phyloP scores from a whole-genome alignment of 768 basidiomycete genomes.

The Lactifluus piperatus region DNA sequence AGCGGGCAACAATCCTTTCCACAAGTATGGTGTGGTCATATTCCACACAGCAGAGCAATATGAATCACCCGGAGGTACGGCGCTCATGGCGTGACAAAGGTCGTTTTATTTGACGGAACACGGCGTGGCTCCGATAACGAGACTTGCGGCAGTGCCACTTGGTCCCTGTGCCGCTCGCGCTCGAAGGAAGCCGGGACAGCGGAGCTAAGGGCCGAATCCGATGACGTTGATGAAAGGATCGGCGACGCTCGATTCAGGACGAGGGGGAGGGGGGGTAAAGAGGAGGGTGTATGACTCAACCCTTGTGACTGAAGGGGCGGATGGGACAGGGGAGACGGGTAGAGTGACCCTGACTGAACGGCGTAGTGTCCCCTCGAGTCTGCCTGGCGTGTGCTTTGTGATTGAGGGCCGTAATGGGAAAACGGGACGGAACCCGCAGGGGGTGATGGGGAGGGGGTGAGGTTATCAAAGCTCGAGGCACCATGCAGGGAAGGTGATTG shows the following conservation, averaged over 20 bases:
- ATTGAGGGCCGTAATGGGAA: slow-evolving; percentile 42
- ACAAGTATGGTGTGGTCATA: background rate
- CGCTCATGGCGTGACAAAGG: slow-evolving; percentile 18
- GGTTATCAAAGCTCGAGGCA: slow-evolving; percentile 35
- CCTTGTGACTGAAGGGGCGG: slow-evolving; percentile 27
- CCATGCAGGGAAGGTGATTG: slow-evolving; percentile 26
- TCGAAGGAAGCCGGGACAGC: slow-evolving; percentile 18
- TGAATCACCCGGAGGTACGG: background rate
- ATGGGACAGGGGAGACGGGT: slow-evolving; percentile 45
- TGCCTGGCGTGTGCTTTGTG: slow-evolving; percentile 28
- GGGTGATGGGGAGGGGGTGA: slow-evolving; percentile 61
- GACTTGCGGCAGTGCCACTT: slow-evolving; percentile 8
- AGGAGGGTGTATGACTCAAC: slow-evolving; percentile 4
- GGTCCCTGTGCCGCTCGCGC: slow-evolving; percentile 18
- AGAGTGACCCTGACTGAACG: slow-evolving; percentile 17
- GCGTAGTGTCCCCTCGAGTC: slow-evolving; percentile 22
- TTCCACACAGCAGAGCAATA: background rate
- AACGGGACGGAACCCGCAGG: slow-evolving; percentile 44
- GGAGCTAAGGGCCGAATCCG: slow-evolving; percentile 17
- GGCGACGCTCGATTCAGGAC: slow-evolving; percentile 17
- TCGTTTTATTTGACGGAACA: slow-evolving; percentile 15
- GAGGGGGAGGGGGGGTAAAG: slow-evolving; percentile 11
- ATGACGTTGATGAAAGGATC: slow-evolving; percentile 18
- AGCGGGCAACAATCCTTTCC: background rate
- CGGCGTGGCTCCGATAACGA: slow-evolving; percentile 13